A percentile compares a stretch with the other conserved stretches of the same genome.
Evolutionary conservation across 192 early-diverging fungal species (phyloP).

Genomic region (Coemansia asiatica): DNA sequence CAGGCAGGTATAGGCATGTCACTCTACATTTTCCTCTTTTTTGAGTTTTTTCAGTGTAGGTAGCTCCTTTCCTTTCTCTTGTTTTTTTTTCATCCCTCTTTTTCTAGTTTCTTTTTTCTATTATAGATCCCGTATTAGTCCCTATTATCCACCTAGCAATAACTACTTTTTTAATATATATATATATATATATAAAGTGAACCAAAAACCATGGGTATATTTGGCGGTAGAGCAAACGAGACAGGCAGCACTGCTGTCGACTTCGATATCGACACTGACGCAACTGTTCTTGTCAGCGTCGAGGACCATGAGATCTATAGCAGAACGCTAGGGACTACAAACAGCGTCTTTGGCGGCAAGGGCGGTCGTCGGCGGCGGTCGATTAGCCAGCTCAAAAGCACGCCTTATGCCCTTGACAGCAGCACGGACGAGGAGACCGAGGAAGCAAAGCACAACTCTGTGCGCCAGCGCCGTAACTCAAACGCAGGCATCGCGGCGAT

Average conservation of each 20-base stretch:
- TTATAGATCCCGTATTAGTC: neutral
- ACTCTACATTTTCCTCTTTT: neutral
- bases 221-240: conserved; percentile 1
- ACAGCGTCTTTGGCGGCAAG: conserved; percentile 8
- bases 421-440: conserved; percentile 24
- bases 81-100: neutral
- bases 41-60: neutral
- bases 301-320: conserved; percentile 24
- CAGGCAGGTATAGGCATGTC: too few relatives aligned
- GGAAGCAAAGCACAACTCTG: conserved; percentile 4
- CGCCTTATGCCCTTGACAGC: conserved; percentile 29
- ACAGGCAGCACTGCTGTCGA: neutral
- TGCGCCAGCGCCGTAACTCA: conserved; percentile 36
- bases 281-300: conserved; percentile 12
- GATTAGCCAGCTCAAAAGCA: conserved; percentile 31
- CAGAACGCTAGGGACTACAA: conserved; percentile 21
- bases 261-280: conserved; percentile 1
- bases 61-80: neutral
- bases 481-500: conserved; percentile 32
- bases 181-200: neutral
- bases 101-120: neutral
- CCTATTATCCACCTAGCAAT: too few relatives aligned
- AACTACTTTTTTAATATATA: neutral
- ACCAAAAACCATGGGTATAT: conserved; percentile 8
- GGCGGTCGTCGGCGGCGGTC: conserved; percentile 39